Percentiles rank a stretch among this genome's conserved stretches.
Evolutionary conservation across 1,284 basidiomycete genomes (phyloP).

Genomic region (Grifola frondosa): DNA sequence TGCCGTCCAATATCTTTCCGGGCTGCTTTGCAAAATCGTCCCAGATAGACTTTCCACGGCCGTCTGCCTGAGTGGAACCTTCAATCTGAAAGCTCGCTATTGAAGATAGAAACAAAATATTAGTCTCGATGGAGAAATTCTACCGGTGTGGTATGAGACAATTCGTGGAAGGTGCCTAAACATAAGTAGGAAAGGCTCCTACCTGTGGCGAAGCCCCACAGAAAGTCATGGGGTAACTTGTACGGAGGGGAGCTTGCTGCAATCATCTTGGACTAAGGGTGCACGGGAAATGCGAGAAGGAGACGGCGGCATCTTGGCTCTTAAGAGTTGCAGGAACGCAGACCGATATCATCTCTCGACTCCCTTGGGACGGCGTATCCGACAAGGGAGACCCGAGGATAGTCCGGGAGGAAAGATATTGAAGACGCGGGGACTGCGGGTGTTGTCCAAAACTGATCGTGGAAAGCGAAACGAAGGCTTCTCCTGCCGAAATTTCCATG

Average conservation of each 20-base stretch:
- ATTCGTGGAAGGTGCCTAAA: neutral
- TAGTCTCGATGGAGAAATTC: constrained; percentile 11
- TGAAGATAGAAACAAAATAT: constrained; percentile 8
- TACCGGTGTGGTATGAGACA: too few relatives aligned
- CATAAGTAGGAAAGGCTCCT: constrained; percentile 9
- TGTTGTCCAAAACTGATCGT: constrained; percentile 8
- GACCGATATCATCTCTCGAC: constrained; percentile 33
- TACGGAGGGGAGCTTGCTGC: constrained; percentile 15
- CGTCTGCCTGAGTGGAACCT: constrained; percentile 56
- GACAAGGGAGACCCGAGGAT: constrained; percentile 31
- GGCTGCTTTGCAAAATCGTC: constrained; percentile 69
- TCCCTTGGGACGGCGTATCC: constrained; percentile 31
- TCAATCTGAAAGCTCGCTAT: constrained; percentile 68
- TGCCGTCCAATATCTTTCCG: constrained; percentile 65
- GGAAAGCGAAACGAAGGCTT: constrained; percentile 10
- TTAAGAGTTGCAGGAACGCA: constrained; percentile 24
- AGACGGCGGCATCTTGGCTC: constrained; percentile 22
- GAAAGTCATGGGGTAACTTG: constrained; percentile 53
- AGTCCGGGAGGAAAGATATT: constrained; percentile 25
- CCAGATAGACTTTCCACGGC: constrained; percentile 70
- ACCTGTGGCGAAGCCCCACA: constrained; percentile 76
- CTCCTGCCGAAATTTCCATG: constrained; percentile 14
- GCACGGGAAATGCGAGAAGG: constrained; percentile 23
- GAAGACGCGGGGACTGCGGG: constrained; percentile 10
- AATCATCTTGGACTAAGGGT: constrained; percentile 23